Conservation (phyloP, 2,329 filamentous ascomycete species). For the Aspergillus eucalypticola region DNA sequence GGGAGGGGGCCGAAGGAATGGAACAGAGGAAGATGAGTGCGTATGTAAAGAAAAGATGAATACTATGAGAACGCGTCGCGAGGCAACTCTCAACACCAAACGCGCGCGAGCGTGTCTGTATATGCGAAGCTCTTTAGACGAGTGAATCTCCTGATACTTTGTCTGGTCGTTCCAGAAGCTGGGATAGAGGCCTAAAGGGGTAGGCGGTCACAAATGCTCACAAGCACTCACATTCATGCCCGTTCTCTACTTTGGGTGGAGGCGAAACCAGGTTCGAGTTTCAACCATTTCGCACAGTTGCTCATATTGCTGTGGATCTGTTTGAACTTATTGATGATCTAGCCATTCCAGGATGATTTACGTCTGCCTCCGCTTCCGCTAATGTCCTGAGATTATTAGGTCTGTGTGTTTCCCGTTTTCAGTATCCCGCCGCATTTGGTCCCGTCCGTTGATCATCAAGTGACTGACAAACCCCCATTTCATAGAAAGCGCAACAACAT, state of each 20-base stretch:
- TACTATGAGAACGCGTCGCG: not conserved
- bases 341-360: not conserved
- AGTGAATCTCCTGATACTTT: slow-evolving; percentile 19
- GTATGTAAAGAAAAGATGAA: not conserved
- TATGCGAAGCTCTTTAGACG: slow-evolving; percentile 10
- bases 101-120: slow-evolving; percentile 9
- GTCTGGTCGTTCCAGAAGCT: slow-evolving; percentile 16
- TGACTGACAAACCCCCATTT: not conserved
- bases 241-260: not conserved
- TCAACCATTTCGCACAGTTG: not conserved
- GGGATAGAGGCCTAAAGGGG: slow-evolving; percentile 13
- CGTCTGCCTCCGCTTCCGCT: not conserved
- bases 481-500: not conserved
- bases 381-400: not conserved
- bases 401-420: not conserved
- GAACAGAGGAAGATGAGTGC: not conserved
- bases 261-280: not conserved
- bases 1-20: not conserved
- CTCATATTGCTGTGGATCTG: not conserved
- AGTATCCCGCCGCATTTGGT: slow-evolving; percentile 3
- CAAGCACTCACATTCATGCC: not conserved
- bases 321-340: not conserved
- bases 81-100: slow-evolving; percentile 14
- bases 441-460: slow-evolving; percentile 6
- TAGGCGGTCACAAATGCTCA: slow-evolving; percentile 15